These are phyloP conservation scores for Dactylorhiza incarnata DNA, from an alignment of 106 monocot species.

Conservation along the genomic window DNA sequence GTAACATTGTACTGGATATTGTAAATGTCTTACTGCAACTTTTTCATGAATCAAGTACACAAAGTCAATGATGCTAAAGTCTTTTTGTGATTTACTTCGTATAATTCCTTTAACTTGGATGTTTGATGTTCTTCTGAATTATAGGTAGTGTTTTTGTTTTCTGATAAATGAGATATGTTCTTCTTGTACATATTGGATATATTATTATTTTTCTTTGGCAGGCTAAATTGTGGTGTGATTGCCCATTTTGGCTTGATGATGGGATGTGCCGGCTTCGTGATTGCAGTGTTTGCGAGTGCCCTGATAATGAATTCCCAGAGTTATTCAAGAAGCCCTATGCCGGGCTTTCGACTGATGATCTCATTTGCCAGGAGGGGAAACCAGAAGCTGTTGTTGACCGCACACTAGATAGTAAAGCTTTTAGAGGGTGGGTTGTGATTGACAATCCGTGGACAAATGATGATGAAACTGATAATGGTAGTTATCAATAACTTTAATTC, in stretches of 20 bases:
- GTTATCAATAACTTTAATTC: neutral
- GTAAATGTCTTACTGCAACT: neutral
- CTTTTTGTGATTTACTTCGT: neutral
- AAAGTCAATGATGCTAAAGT: neutral
- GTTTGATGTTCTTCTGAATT: neutral
- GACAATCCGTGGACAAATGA: slow-evolving; percentile 98
- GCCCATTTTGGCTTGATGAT: slow-evolving; percentile 94
- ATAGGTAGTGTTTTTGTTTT: neutral
- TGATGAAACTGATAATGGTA: slow-evolving; percentile 95
- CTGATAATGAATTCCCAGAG: slow-evolving; percentile 90
- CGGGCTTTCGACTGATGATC: slow-evolving; percentile 45
- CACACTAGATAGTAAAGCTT: slow-evolving; percentile 73
- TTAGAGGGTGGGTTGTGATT: slow-evolving; percentile 70
- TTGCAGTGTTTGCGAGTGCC: slow-evolving; percentile 94
- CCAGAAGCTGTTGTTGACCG: slow-evolving; percentile 81
- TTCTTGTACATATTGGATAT: neutral
- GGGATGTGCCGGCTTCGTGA: slow-evolving; percentile 92
- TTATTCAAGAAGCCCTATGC: slow-evolving; percentile 56
- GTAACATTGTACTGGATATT: too few relatives aligned
- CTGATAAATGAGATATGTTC: neutral
- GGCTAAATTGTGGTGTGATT: slow-evolving; percentile 97
- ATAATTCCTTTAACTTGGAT: neutral
- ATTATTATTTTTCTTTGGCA: slow-evolving; percentile 8
- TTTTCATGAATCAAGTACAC: neutral
- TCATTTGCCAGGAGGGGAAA: slow-evolving; percentile 79